Percentiles rank a stretch among this genome's conserved stretches.
These are phyloP conservation scores for Cladophialophora psammophila DNA, from an alignment of 2,329 filamentous ascomycete species.

Conservation along the genomic window DNA sequence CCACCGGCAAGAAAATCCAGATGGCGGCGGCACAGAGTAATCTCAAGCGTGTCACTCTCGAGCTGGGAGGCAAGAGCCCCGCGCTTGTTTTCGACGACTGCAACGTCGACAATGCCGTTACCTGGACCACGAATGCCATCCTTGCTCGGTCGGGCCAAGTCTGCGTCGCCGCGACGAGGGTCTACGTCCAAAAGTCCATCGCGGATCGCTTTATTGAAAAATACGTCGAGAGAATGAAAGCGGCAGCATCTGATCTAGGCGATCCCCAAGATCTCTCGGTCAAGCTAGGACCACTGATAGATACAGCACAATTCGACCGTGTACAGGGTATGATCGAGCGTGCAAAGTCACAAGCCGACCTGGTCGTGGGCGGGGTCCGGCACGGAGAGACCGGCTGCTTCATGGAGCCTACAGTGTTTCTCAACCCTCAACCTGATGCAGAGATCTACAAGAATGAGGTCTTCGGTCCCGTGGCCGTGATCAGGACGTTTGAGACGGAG, in stretches of 20 bases:
- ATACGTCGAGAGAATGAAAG: slow-evolving; percentile 46
- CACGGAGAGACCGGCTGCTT: slow-evolving; percentile 42
- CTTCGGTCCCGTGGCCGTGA: slow-evolving; percentile 51
- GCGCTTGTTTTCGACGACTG: slow-evolving; percentile 47
- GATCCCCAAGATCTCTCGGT: slow-evolving; percentile 71
- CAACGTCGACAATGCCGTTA: slow-evolving; percentile 45
- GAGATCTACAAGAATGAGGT: slow-evolving; percentile 56
- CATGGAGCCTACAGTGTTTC: slow-evolving; percentile 12
- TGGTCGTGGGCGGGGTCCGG: slow-evolving; percentile 47
- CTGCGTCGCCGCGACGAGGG: slow-evolving; percentile 56
- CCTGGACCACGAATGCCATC: slow-evolving; percentile 44
- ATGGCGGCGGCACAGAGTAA: slow-evolving; percentile 58
- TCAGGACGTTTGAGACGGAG: slow-evolving; percentile 47
- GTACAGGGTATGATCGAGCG: slow-evolving; percentile 52
- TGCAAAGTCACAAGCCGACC: slow-evolving; percentile 49
- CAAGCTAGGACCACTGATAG: slow-evolving; percentile 54
- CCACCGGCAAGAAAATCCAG: slow-evolving; percentile 67
- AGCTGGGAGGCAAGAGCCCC: slow-evolving; percentile 55
- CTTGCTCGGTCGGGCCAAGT: slow-evolving; percentile 45
- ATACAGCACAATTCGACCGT: slow-evolving; percentile 52
- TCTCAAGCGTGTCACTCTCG: slow-evolving; percentile 68
- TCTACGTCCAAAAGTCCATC: slow-evolving; percentile 67
- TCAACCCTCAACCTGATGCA: neutral
- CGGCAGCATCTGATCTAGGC: slow-evolving; percentile 53
- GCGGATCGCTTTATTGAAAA: slow-evolving; percentile 64